Evolutionary conservation across 306 rosid species (phyloP).

Genomic region (Prunus mume): DNA sequence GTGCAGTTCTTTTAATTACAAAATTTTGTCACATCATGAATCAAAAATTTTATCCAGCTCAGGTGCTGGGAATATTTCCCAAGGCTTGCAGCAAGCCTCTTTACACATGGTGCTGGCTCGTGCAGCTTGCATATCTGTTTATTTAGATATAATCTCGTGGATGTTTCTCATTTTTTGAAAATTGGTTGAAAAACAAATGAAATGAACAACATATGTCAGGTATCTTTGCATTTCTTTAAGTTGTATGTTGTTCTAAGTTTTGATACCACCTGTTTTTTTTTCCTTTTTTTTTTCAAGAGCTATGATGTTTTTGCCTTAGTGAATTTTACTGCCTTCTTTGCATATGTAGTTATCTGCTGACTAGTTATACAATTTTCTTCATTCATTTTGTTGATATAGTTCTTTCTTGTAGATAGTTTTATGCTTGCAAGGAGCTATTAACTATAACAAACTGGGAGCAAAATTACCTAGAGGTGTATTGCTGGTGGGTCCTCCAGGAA

Average conservation of each 20-base stretch:
- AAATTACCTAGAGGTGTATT: constrained; percentile 89
- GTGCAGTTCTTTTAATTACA: neutral
- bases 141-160: neutral
- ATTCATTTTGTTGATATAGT: constrained; percentile 25
- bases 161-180: neutral
- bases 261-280: neutral
- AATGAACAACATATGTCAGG: neutral
- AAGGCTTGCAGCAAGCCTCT: neutral
- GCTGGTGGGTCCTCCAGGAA: constrained; percentile 96
- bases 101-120: neutral
- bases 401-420: constrained; percentile 66
- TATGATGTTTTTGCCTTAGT: neutral
- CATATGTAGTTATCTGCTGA: neutral
- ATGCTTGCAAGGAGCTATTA: constrained; percentile 87
- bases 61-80: constrained; percentile 1
- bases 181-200: constrained; percentile 5
- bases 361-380: constrained; percentile 3
- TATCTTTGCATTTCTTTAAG: neutral
- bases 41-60: neutral
- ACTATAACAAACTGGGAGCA: constrained; percentile 84
- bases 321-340: neutral
- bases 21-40: neutral
- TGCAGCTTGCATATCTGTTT: neutral
- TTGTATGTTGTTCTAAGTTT: neutral
- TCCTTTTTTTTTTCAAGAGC: neutral